A percentile compares a stretch with the other conserved stretches of the same genome.
Conservation (phyloP, 2,329 filamentous ascomycete genomes). For the Hypocreales sp. region DNA sequence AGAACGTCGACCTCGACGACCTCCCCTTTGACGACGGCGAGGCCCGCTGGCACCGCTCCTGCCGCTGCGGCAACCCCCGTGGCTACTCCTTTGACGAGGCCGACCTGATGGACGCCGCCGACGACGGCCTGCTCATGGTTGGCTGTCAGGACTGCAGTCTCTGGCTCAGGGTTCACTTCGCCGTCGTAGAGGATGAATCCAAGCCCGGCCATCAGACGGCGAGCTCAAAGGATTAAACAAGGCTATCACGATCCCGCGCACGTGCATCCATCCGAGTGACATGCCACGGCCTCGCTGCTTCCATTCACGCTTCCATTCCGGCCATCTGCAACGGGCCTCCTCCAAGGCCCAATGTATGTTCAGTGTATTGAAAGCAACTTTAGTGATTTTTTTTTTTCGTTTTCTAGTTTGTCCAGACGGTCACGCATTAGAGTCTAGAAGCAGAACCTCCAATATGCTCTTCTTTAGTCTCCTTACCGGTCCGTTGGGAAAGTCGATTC, state of each 20-base stretch:
- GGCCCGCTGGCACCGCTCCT: conserved; percentile 38
- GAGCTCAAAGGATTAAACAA: no score
- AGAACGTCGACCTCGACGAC: conserved; percentile 51
- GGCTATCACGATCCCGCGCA: no score
- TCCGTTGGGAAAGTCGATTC: conserved; percentile 20
- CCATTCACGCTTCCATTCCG: no score
- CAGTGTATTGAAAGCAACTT: conserved; percentile 25
- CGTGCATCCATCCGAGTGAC: no score
- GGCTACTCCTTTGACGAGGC: conserved; percentile 43
- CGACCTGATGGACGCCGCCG: conserved; percentile 42
- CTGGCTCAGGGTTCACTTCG: conserved; percentile 50
- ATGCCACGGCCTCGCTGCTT: no score
- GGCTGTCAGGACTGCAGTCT: conserved; percentile 52
- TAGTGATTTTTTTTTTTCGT: conserved; percentile 32
- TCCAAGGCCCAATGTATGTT: conserved; percentile 1
- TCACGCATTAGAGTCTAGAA: conserved; percentile 41
- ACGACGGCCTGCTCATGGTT: conserved; percentile 45
- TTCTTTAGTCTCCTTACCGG: conserved; percentile 23
- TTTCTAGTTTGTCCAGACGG: conserved; percentile 34
- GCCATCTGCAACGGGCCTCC: neutral
- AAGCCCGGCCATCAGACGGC: no score
- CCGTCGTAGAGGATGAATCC: conserved; percentile 29
- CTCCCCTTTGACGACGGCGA: conserved; percentile 33
- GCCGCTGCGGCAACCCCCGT: conserved; percentile 47
- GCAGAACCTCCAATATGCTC: conserved; percentile 34